phyloP scores from a whole-genome alignment of 1,284 basidiomycete genomes.

The Irpex sp. region DNA sequence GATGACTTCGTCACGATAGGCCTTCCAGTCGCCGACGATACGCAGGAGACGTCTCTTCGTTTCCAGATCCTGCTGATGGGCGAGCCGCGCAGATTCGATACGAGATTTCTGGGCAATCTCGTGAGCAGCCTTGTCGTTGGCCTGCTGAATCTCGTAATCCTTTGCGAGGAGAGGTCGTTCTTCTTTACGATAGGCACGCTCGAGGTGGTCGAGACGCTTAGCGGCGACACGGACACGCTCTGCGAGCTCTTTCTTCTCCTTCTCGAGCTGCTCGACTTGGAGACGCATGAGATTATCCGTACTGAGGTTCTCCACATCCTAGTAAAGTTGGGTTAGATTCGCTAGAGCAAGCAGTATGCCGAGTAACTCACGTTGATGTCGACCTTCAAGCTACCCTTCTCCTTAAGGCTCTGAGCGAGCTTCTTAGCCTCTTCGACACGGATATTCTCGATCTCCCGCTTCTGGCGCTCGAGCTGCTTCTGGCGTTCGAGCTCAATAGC shows the following conservation, averaged over 20 bases:
- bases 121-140: slow-evolving; percentile 70
- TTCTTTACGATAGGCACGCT: slow-evolving; percentile 94
- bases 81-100: slow-evolving; percentile 54
- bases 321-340: too few species aligned
- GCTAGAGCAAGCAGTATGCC: slow-evolving; percentile 4
- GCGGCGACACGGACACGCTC: slow-evolving; percentile 82
- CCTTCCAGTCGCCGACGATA: slow-evolving; percentile 75
- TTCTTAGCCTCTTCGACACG: slow-evolving; percentile 86
- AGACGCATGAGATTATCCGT: slow-evolving; percentile 88
- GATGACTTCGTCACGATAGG: slow-evolving; percentile 58
- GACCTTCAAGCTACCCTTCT: slow-evolving; percentile 84
- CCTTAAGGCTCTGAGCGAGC: slow-evolving; percentile 84
- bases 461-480: slow-evolving; percentile 77
- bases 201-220: slow-evolving; percentile 94
- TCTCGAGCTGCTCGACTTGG: slow-evolving; percentile 94
- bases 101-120: slow-evolving; percentile 62
- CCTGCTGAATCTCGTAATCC: slow-evolving; percentile 89
- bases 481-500: slow-evolving; percentile 68
- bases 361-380: slow-evolving; percentile 65
- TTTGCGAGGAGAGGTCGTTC: slow-evolving; percentile 84
- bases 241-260: slow-evolving; percentile 90
- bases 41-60: slow-evolving; percentile 77
- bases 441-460: slow-evolving; percentile 82
- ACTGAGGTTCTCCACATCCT: slow-evolving; percentile 83
- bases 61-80: slow-evolving; percentile 71